Evolutionary conservation across 176 grass and related monocot genomes (phyloP), one percentile per base, ranked within the genome.

Genomic region (Oryza meridionalis): DNA sequence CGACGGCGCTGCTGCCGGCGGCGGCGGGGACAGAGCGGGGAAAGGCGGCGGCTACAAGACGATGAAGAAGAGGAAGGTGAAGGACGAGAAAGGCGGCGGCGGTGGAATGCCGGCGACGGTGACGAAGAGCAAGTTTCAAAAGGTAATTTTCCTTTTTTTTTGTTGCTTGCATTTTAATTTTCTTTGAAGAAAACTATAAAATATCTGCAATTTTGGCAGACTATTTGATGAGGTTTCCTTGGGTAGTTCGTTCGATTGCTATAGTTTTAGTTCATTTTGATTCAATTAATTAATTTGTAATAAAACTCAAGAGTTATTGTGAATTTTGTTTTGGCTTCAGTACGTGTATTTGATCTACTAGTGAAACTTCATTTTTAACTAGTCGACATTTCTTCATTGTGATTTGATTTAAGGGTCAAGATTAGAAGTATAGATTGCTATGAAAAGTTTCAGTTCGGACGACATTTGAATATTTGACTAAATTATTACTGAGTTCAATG

Each of bases 81-180:
- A 92, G 49, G 69, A 86, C 25, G 84, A 63, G 9, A 86, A 86
- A 69, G 49, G 81, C 42, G 26, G 17, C 64, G 64, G 25, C 14
- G 69, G 79, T 4, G 74, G 70, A 32, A 31, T 33, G 40, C 51
- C 59, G 11, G 78, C 32, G 58, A 73, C 43, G 0, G 72, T 78
- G 51, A 37, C 17, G 6, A 90, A 95, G 77, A 96, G 86, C 80
- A 94, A 94, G 69, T 89, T 99, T 81, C 88, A 92, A 32, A 99
- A 99, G 97, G 97, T 96, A 75, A 31, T 2, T 35, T 35, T 35
- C 5, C 0, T 2, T 24, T 67, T 4, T 53, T 65, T 25, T 27
- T 47, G 3, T 72, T 0, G 7, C 21, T 24, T 3, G 21, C n/a
- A 24, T 47, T 77, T 69, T 47, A 1, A 5, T 32, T 40, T 40